Evolutionary conservation across 140 eudicot species (phyloP), one percentile per base, ranked within the genome.

Genomic region (Senecio squalidus): DNA sequence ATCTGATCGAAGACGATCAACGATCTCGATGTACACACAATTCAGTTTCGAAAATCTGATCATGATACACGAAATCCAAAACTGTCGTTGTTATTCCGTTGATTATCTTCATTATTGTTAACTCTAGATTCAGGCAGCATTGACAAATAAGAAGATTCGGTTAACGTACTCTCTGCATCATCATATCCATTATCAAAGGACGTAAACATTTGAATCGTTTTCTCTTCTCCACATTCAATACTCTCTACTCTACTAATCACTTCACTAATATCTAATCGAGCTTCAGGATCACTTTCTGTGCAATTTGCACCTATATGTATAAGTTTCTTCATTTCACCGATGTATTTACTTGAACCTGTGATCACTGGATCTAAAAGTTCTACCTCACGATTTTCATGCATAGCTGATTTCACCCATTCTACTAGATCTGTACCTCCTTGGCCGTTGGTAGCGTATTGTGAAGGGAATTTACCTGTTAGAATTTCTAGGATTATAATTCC

Each of bases 401-500:
- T 75, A 2, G 92, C 92, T 0, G 86, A 72, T 66, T 50, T 76
- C 1, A 59, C 84, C 96, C 86, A 79, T 24, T 84, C 79, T 2
- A 79, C 86, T 4, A 91, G 61, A 50, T 91, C 94, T 2, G 69
- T 79, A 25, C 98, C 94, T 2, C 86, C 84, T 13, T 78, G 75
- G 4, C 82, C 84, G 9, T 38, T 70, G 76, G 14, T 76, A 27
- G 74, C 54, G 41, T 80, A 86, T 8, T 77, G 93, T 9, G 77
- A 66, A 0, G 96, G 91, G 48, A 65, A 76, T 46, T 87, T 81
- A 1, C 96, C 82, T 0, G 96, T 86, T 8, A 91, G 69, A 43
- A 86, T 55, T 63, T 91, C 98, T 0, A 91, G 84, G 9, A 91
- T 79, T 64, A 91, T 45, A 34, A 86, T 66, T 20, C 96, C 98